Evolutionary conservation across 257 asterid genomes (phyloP).

Genomic region (Solanum chiquidenum): DNA sequence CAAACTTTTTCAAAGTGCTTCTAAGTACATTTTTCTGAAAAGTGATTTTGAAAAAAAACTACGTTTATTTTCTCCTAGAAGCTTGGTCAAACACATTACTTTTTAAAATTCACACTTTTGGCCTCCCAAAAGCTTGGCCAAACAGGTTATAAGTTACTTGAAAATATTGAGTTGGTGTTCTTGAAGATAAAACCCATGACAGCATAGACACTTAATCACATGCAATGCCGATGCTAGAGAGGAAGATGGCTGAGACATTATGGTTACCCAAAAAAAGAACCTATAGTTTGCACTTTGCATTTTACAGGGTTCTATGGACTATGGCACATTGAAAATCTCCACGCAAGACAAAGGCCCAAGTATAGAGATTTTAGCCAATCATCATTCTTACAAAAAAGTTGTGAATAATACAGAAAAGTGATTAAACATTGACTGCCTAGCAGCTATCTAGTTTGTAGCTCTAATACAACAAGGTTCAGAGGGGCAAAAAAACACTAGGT

Average conservation of each 20-base stretch:
- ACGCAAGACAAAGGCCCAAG: not conserved
- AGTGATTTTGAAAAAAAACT: not conserved
- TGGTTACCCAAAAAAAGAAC: not conserved
- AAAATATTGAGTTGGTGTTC: not conserved
- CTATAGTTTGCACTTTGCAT: not conserved
- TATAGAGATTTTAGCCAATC: not conserved
- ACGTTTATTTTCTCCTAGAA: not conserved
- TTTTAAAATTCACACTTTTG: not conserved
- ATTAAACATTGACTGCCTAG: not conserved
- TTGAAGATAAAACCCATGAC: not conserved
- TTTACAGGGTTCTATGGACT: not conserved
- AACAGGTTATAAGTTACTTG: not conserved
- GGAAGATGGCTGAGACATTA: not conserved
- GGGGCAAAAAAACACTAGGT: not conserved
- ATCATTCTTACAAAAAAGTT: not conserved
- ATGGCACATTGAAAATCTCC: not conserved
- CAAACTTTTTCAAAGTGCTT: not conserved
- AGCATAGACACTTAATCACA: not conserved
- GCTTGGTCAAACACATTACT: not conserved
- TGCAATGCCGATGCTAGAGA: not conserved
- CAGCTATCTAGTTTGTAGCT: not conserved
- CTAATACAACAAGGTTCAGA: not conserved
- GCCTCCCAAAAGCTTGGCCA: not conserved
- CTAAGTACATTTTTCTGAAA: not conserved
- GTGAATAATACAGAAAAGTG: not conserved